phyloP scores from a whole-genome alignment of 176 grass and related monocot genomes.

The Avena sativa region DNA sequence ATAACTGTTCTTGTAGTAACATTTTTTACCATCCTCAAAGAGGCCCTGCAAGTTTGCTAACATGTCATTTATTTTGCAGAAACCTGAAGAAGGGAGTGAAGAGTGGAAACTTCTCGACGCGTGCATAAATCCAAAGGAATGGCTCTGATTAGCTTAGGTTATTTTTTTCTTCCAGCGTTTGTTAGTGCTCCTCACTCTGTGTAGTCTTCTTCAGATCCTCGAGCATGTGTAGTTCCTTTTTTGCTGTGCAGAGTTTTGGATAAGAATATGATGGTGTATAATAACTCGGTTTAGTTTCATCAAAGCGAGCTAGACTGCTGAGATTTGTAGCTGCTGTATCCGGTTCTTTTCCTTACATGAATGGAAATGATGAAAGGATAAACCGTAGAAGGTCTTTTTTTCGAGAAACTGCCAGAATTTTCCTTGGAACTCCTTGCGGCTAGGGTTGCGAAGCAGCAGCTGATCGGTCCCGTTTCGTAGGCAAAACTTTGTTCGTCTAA shows the following conservation, averaged over 20 bases:
- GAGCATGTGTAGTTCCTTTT: slow-evolving; percentile 42
- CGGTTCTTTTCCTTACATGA: background rate
- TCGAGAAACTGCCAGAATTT: background rate
- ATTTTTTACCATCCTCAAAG: background rate
- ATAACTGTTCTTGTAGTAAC: background rate
- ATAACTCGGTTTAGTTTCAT: slow-evolving; percentile 32
- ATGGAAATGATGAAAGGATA: slow-evolving; percentile 18
- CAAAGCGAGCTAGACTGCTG: background rate
- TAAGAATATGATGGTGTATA: slow-evolving; percentile 42
- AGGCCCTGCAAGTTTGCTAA: background rate
- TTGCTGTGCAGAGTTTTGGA: slow-evolving; percentile 49
- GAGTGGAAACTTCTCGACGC: slow-evolving; percentile 97
- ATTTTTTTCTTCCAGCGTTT: slow-evolving; percentile 19
- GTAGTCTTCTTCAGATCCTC: background rate
- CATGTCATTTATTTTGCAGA: slow-evolving; percentile 47
- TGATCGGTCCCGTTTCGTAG: too few species aligned
- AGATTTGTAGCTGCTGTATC: slow-evolving; percentile 14
- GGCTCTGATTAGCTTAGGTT: slow-evolving; percentile 55
- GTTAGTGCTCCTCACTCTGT: slow-evolving; percentile 18
- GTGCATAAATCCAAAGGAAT: slow-evolving; percentile 95
- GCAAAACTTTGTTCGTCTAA: too few species aligned
- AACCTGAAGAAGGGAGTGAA: slow-evolving; percentile 87
- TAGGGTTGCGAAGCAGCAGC: too few species aligned
- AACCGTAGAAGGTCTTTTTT: background rate
- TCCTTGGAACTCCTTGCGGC: background rate